phyloP scores from a whole-genome alignment of 306 rosid genomes.

The Fagus sylvatica region DNA sequence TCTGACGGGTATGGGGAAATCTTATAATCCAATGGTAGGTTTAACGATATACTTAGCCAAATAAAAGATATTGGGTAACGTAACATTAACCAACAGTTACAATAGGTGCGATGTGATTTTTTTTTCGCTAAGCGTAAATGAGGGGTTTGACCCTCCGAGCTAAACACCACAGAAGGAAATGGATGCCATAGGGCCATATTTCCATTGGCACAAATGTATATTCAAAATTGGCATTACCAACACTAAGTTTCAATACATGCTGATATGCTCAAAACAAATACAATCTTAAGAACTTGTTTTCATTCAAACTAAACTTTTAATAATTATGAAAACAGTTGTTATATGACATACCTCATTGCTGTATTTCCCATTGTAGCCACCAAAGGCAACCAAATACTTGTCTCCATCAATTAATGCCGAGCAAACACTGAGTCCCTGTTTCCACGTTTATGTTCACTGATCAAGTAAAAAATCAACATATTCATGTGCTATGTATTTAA shows the following conservation, averaged over 20 bases:
- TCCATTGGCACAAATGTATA: too few relatives aligned
- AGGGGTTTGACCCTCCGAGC: too few relatives aligned
- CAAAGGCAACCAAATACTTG: conserved; percentile 82
- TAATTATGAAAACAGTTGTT: not conserved
- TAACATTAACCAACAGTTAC: too few relatives aligned
- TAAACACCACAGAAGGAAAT: too few relatives aligned
- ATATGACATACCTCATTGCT: conserved; percentile 78
- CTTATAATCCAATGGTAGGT: too few relatives aligned
- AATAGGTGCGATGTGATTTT: too few relatives aligned
- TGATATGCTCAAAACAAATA: not conserved
- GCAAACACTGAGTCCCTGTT: conserved; percentile 87
- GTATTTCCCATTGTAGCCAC: conserved; percentile 96
- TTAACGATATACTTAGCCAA: too few relatives aligned
- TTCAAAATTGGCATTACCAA: too few relatives aligned
- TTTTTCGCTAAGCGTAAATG: too few relatives aligned
- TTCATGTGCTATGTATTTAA: conserved; percentile 4
- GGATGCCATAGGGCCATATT: too few relatives aligned
- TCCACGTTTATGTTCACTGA: conserved; percentile 23
- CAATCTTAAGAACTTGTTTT: not conserved
- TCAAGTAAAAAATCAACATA: conserved; percentile 24
- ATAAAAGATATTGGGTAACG: too few relatives aligned
- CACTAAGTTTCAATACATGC: not conserved
- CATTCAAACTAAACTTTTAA: not conserved
- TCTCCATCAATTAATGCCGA: conserved; percentile 64
- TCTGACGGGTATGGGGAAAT: too few relatives aligned